Percentiles rank a stretch among this genome's conserved stretches.
Conservation (phyloP, 805 yeast genomes). For the Peterozyma toletana region DNA sequence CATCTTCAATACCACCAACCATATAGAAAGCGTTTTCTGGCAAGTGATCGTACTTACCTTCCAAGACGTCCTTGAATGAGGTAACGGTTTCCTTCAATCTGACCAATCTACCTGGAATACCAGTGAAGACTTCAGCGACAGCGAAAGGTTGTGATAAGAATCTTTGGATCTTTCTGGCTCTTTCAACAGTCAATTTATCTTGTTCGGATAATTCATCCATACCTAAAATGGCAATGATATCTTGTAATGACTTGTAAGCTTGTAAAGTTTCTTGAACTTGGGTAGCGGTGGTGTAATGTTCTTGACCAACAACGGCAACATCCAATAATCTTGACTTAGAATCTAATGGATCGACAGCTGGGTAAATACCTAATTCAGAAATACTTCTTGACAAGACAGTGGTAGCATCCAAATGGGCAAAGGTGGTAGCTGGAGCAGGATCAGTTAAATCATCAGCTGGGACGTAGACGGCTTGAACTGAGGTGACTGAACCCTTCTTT, state of each 20-base stretch:
- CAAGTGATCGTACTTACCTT: conserved; percentile 96
- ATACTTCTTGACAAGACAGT: conserved; percentile 99
- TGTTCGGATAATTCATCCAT: conserved; percentile 99
- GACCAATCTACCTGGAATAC: conserved; percentile 97
- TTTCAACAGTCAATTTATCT: conserved; percentile 98
- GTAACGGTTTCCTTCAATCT: conserved; percentile 90
- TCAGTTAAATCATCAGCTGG: conserved; percentile 99
- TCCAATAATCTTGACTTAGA: conserved; percentile 98
- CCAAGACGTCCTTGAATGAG: conserved; percentile 96
- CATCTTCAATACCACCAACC: conserved; percentile 99
- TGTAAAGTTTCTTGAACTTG: conserved; percentile 96
- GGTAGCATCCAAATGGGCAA: conserved; percentile 99
- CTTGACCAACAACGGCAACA: conserved; percentile 95
- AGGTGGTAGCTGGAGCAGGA: conserved; percentile 99
- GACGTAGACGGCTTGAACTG: conserved; percentile 99
- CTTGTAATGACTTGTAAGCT: conserved; percentile 99
- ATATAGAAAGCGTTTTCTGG: conserved; percentile 99
- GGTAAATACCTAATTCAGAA: conserved; percentile 99
- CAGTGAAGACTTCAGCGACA: conserved; percentile 99
- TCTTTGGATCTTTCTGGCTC: conserved; percentile 99
- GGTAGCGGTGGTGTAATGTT: conserved; percentile 95
- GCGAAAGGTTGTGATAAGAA: conserved; percentile 99
- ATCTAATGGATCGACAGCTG: conserved; percentile 99
- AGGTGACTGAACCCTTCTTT: conserved; percentile 98
- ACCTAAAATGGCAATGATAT: conserved; percentile 99